phyloP scores from a whole-genome alignment of 768 basidiomycete genomes.

The Leccinum aurantiacum region DNA sequence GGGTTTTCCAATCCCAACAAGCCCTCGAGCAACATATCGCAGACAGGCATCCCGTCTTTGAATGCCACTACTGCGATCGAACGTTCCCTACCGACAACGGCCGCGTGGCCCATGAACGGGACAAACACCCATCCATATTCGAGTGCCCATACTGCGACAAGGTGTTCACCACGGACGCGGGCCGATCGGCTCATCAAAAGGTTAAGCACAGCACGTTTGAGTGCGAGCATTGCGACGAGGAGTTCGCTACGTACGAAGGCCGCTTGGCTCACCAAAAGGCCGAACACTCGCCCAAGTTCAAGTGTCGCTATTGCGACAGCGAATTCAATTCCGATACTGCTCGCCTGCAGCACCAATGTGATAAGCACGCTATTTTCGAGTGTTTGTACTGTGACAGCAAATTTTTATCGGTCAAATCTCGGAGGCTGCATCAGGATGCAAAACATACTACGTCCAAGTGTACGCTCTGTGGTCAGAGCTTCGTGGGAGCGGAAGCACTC shows the following conservation, averaged over 20 bases:
- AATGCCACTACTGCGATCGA: conserved; percentile 20
- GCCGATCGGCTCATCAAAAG: conserved; percentile 12
- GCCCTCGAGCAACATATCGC: conserved; percentile 18
- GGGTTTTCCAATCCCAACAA: neutral
- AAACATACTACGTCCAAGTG: conserved; percentile 7
- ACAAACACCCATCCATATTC: conserved; percentile 12
- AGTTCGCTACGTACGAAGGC: conserved; percentile 6
- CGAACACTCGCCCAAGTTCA: neutral
- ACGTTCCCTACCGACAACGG: conserved; percentile 7
- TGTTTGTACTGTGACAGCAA: conserved; percentile 13
- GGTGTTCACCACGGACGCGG: conserved; percentile 5
- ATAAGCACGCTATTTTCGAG: conserved; percentile 11
- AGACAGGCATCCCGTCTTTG: conserved; percentile 12
- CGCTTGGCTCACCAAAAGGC: conserved; percentile 11
- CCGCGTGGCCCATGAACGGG: conserved; percentile 10
- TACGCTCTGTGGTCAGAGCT: neutral
- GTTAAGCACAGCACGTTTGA: conserved; percentile 13
- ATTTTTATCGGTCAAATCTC: conserved; percentile 6
- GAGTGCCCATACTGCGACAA: conserved; percentile 17
- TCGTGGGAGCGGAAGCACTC: neutral
- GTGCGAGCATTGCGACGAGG: conserved; percentile 10
- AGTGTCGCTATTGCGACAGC: conserved; percentile 13
- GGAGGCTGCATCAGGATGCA: conserved; percentile 13
- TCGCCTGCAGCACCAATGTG: conserved; percentile 10
- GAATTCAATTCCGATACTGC: conserved; percentile 7